Percentiles rank a stretch among this genome's conserved stretches.
Conservation (phyloP, 2,329 filamentous ascomycete species). For the Fusarium sp. region DNA sequence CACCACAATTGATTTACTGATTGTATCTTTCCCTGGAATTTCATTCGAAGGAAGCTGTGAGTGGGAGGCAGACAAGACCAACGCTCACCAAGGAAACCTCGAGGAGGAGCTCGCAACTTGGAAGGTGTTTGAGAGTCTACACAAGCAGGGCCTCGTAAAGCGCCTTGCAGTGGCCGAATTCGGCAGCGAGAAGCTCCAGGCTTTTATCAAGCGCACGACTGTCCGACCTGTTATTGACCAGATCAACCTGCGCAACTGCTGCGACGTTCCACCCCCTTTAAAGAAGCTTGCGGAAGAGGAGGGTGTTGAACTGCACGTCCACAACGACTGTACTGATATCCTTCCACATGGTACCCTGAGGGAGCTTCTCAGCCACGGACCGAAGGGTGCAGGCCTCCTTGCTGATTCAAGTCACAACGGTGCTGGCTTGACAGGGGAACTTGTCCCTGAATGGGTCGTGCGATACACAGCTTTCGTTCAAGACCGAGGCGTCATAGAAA, state of each 20-base stretch:
- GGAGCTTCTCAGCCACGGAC: constrained; percentile 80
- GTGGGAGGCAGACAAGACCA: constrained; percentile 74
- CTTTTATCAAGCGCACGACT: constrained; percentile 76
- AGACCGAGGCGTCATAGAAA: constrained; percentile 95
- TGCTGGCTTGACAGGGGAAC: constrained; percentile 76
- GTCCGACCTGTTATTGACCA: constrained; percentile 88
- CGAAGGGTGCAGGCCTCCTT: constrained; percentile 79
- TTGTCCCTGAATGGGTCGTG: constrained; percentile 92
- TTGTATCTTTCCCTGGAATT: constrained; percentile 92
- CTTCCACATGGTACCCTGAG: constrained; percentile 85
- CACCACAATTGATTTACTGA: constrained; percentile 82
- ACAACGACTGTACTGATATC: constrained; percentile 94
- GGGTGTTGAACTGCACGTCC: constrained; percentile 87
- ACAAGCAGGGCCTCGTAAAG: constrained; percentile 75
- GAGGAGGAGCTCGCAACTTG: constrained; percentile 76
- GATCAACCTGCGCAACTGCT: constrained; percentile 96
- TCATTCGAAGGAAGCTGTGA: constrained; percentile 94
- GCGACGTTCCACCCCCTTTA: constrained; percentile 90
- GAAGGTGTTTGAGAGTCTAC: constrained; percentile 77
- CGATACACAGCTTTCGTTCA: constrained; percentile 97
- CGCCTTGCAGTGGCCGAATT: constrained; percentile 92
- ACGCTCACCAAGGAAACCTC: constrained; percentile 71
- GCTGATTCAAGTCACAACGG: constrained; percentile 65
- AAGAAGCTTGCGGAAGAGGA: constrained; percentile 85
- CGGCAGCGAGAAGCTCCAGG: constrained; percentile 82